phyloP scores from a whole-genome alignment of 805 yeast species.

The Candida silvicultrix region DNA sequence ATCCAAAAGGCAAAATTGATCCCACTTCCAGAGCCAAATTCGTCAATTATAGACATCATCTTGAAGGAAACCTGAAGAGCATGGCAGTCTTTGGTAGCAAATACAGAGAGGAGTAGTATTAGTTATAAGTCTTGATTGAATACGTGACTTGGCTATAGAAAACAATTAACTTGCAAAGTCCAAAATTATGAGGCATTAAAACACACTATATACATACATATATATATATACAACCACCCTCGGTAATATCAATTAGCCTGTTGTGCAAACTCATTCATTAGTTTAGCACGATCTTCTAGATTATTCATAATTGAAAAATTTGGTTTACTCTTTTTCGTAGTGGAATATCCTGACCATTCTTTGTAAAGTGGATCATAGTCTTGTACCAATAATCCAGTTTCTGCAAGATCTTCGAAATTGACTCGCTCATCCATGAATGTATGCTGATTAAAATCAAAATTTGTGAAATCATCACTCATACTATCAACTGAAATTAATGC shows the following conservation, averaged over 20 bases:
- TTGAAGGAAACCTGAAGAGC: neutral
- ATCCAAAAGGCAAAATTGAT: slow-evolving; percentile 9
- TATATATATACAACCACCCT: no score
- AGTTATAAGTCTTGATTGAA: no score
- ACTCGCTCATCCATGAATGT: neutral
- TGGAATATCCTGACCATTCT: slow-evolving; percentile 5
- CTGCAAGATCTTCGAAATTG: neutral
- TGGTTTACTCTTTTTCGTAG: neutral
- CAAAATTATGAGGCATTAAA: no score
- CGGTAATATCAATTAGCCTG: no score
- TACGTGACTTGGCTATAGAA: no score
- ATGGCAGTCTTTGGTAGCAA: no score
- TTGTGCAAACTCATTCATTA: slow-evolving; percentile 9
- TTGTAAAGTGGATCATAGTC: slow-evolving; percentile 9
- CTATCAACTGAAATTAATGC: slow-evolving; percentile 7
- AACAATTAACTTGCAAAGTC: no score
- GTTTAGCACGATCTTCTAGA: slow-evolving; percentile 13
- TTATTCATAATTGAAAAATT: slow-evolving; percentile 1
- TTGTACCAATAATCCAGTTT: slow-evolving; percentile 8
- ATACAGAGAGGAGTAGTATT: no score
- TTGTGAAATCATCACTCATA: neutral
- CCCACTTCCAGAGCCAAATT: slow-evolving; percentile 20
- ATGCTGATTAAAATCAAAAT: neutral
- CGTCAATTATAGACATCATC: neutral
- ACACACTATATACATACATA: no score